These are phyloP conservation scores for Astraeus odoratus DNA, from an alignment of 768 basidiomycete genomes.

Conservation along the genomic window DNA sequence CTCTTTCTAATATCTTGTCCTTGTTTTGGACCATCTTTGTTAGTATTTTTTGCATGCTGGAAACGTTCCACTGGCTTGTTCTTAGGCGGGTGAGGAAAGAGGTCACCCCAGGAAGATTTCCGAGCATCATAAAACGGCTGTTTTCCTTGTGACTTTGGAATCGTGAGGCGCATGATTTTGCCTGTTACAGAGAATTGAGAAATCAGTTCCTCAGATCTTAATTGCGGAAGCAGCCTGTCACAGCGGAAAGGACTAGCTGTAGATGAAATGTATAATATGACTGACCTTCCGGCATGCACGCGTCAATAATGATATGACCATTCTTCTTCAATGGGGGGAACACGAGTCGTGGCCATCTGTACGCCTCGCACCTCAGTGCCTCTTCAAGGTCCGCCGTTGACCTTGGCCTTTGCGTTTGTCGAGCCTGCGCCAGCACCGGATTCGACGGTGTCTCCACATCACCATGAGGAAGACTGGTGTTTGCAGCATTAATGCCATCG, in stretches of 20 bases:
- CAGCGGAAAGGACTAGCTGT: neutral
- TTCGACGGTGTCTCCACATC: conserved; percentile 11
- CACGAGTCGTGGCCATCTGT: conserved; percentile 84
- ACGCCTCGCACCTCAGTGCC: conserved; percentile 66
- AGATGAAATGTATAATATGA: neutral
- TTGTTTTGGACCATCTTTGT: conserved; percentile 23
- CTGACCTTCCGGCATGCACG: conserved; percentile 75
- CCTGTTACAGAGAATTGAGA: conserved; percentile 39
- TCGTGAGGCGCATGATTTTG: conserved; percentile 84
- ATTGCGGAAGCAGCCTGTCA: conserved; percentile 1
- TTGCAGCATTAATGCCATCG: conserved; percentile 14
- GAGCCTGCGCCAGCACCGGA: conserved; percentile 10
- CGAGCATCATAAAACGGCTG: conserved; percentile 93
- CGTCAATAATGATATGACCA: conserved; percentile 88
- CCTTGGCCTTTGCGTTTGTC: conserved; percentile 4
- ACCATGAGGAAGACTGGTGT: conserved; percentile 20
- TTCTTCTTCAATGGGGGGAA: conserved; percentile 89
- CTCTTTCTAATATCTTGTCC: conserved; percentile 59
- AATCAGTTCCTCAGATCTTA: conserved; percentile 3
- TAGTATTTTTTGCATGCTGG: conserved; percentile 31
- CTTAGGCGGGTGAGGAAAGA: conserved; percentile 88
- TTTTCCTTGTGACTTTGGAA: conserved; percentile 93
- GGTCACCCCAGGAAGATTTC: conserved; percentile 90
- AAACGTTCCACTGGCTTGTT: conserved; percentile 63
- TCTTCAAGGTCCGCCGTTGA: conserved; percentile 38